Conservation (phyloP, 169 alveolate genomes). For the Cryptosporidium felis region DNA sequence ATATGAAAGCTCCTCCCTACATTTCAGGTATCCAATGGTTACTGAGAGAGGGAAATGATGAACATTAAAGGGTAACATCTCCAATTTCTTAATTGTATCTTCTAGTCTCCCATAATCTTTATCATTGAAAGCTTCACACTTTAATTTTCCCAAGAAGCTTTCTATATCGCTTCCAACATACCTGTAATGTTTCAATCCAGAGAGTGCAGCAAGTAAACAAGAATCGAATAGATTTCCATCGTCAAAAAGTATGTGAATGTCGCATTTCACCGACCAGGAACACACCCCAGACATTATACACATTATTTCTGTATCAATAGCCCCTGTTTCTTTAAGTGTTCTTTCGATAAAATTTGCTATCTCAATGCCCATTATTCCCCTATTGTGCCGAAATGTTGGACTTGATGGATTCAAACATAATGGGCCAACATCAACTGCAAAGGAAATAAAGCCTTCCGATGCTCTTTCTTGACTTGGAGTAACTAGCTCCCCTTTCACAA, state of each 20-base stretch:
- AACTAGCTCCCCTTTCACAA: conserved; percentile 39
- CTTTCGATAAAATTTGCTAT: conserved; percentile 59
- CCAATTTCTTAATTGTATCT: conserved; percentile 23
- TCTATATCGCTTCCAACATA: not conserved
- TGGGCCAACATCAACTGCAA: conserved; percentile 55
- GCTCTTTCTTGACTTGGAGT: conserved; percentile 42
- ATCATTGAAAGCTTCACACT: not conserved
- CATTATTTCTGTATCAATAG: conserved; percentile 55
- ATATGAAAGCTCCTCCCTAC: conserved; percentile 37
- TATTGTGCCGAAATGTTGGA: conserved; percentile 24
- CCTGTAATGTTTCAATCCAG: conserved; percentile 41
- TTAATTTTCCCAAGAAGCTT: conserved; percentile 12
- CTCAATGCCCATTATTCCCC: conserved; percentile 39
- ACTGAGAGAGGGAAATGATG: conserved; percentile 65
- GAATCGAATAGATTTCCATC: conserved; percentile 65
- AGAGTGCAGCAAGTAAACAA: conserved; percentile 43
- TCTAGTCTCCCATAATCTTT: conserved; percentile 21
- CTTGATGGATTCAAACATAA: conserved; percentile 29
- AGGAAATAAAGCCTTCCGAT: conserved; percentile 55
- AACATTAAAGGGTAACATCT: conserved; percentile 53
- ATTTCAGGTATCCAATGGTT: conserved; percentile 17
- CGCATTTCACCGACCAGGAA: conserved; percentile 53
- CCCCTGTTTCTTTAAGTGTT: conserved; percentile 53
- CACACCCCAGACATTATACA: conserved; percentile 61
- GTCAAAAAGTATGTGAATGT: conserved; percentile 18